These are phyloP conservation scores for Sapria himalayana DNA, from an alignment of 345 rosid genomes.

Conservation along the genomic window DNA sequence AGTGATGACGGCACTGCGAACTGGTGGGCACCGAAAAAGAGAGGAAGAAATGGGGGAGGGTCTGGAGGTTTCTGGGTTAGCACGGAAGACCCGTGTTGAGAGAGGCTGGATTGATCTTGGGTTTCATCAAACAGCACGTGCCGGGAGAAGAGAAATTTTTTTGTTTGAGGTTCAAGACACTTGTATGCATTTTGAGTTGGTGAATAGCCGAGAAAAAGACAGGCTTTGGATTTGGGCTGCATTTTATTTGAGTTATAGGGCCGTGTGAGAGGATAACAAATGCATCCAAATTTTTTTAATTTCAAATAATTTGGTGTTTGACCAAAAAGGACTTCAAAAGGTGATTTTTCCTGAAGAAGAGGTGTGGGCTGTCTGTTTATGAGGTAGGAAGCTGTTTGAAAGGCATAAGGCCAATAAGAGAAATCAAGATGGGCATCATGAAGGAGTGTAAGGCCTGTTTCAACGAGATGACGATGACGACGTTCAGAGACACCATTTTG, in stretches of 20 bases:
- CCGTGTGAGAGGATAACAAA: neutral
- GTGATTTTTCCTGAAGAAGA: neutral
- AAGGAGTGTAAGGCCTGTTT: neutral
- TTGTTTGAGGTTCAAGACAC: neutral
- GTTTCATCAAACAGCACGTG: constrained; percentile 2
- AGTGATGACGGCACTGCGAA: neutral
- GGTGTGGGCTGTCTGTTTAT: neutral
- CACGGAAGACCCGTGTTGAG: neutral
- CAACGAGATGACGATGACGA: constrained; percentile 1
- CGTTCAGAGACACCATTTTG: constrained; percentile 1
- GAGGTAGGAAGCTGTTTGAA: neutral
- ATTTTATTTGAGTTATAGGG: neutral
- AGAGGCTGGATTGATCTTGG: neutral
- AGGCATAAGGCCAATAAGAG: constrained; percentile 1
- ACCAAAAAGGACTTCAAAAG: neutral
- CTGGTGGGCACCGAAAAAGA: neutral
- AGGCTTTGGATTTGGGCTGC: neutral
- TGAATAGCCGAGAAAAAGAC: neutral
- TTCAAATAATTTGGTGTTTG: neutral
- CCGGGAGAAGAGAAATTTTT: too few relatives aligned
- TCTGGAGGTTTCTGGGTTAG: neutral
- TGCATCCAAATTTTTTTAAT: neutral
- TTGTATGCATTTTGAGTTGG: neutral
- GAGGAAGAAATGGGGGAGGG: neutral
- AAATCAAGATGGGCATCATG: neutral